Evolutionary conservation across 345 rosid genomes (phyloP), one percentile per base, ranked within the genome.

Genomic region (Bretschneidera sinensis): DNA sequence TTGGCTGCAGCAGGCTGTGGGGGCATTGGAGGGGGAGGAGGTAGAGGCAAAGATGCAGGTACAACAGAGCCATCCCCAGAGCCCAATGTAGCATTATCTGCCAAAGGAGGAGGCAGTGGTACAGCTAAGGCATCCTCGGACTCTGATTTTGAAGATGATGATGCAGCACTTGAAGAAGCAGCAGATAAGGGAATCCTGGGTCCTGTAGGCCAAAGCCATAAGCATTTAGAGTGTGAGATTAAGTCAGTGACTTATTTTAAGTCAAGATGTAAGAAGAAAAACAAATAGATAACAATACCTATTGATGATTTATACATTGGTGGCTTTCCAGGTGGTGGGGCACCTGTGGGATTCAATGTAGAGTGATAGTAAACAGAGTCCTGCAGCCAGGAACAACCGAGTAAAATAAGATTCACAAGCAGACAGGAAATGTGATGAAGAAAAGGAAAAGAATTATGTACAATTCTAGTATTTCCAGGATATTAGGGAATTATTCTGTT

Each of bases 261-360:
- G n/a, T n/a, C n/a, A n/a, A n/a, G n/a, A n/a, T n/a, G n/a, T n/a
- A n/a, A n/a, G n/a, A n/a, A n/a, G n/a, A n/a, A n/a, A n/a, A n/a
- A n/a, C n/a, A n/a, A n/a, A n/a, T n/a, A n/a, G n/a, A n/a, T n/a
- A n/a, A 66, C 33, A 57, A 20, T 70, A 72, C 67, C 98, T 78
- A 92, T 85, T 8, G 95, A 84, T 54, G 99, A 87, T 61, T 86
- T 80, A 63, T 87, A 92, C 97, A 87, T 85, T 2, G 96, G 99
- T 60, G 94, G 97, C 71, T 92, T 92, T 74, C 99, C 99, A 35
- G 99, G 99, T 35, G 97, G 99, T 43, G 99, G 97, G 39, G 97
- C 97, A 19, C 99, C 99, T 11, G 94, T 87, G 1, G 99, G 99
- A 79, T 92, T 92, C 71, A 92, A 74, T 2, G 97, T 86, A 59